These are phyloP conservation scores for Rhodocollybia butyracea DNA, from an alignment of 768 basidiomycete genomes.

Conservation along the genomic window DNA sequence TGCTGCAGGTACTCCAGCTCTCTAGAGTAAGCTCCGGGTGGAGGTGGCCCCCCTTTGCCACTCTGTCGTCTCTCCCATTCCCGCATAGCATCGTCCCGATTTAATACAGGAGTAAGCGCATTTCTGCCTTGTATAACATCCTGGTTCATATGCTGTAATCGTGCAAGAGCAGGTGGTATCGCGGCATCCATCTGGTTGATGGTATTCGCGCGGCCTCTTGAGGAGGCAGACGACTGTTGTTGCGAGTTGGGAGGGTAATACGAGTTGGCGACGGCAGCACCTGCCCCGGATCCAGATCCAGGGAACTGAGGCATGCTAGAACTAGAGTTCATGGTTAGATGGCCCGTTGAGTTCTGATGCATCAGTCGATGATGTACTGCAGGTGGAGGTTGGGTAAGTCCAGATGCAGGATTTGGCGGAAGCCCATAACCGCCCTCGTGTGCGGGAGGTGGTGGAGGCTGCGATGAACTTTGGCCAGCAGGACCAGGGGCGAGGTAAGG, in stretches of 20 bases:
- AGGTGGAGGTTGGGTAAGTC: constrained; percentile 30
- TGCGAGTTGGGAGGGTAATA: constrained; percentile 53
- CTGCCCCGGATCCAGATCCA: neutral
- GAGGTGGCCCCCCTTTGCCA: constrained; percentile 65
- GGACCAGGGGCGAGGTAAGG: constrained; percentile 69
- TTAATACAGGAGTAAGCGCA: constrained; percentile 89
- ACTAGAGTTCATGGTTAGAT: constrained; percentile 8
- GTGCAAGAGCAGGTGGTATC: constrained; percentile 91
- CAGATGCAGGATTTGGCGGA: constrained; percentile 33
- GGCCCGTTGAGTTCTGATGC: constrained; percentile 49
- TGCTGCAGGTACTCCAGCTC: constrained; percentile 91
- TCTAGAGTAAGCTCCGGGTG: constrained; percentile 79
- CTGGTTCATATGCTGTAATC: constrained; percentile 86
- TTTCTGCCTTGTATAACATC: constrained; percentile 76
- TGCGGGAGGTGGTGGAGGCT: constrained; percentile 21
- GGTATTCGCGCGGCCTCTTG: constrained; percentile 81
- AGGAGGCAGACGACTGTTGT: neutral
- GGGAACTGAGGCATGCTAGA: constrained; percentile 43
- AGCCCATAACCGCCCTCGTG: constrained; percentile 24
- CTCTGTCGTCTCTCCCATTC: constrained; percentile 94
- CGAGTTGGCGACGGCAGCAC: constrained; percentile 59
- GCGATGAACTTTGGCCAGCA: constrained; percentile 24
- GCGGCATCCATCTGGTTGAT: constrained; percentile 81
- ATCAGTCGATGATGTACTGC: constrained; percentile 37
- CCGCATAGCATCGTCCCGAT: constrained; percentile 90